These are phyloP conservation scores for Phaffia australis DNA, from an alignment of 768 basidiomycete species.

Conservation along the genomic window DNA sequence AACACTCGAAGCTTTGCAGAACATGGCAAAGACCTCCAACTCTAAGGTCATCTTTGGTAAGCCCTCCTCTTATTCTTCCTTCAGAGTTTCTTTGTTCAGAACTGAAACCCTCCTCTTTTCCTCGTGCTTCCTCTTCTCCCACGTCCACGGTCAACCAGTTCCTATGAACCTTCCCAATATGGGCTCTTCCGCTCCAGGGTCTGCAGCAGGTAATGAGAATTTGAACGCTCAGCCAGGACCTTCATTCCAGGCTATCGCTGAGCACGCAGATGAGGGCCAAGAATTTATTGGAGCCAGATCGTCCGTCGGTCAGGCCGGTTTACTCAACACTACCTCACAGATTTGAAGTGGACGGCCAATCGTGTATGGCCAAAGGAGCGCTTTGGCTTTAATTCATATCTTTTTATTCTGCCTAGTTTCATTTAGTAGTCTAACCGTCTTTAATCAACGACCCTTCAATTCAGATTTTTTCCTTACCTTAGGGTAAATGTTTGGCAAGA, in stretches of 20 bases:
- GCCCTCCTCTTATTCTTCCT: constrained; percentile 42
- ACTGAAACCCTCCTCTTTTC: not conserved
- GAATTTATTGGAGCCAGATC: constrained; percentile 44
- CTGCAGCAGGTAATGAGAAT: not conserved
- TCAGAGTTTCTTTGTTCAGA: not conserved
- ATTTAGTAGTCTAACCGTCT: too few species aligned
- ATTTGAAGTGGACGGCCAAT: too few species aligned
- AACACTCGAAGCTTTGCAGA: constrained; percentile 88
- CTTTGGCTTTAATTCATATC: too few species aligned
- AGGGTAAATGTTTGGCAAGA: too few species aligned
- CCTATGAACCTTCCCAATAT: constrained; percentile 2
- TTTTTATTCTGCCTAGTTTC: not conserved
- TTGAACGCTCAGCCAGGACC: not conserved
- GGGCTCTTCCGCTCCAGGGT: constrained; percentile 1
- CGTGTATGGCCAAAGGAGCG: too few species aligned
- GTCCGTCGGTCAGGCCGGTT: too few species aligned
- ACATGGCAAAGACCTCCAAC: constrained; percentile 80
- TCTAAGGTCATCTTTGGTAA: constrained; percentile 87
- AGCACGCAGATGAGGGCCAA: constrained; percentile 50
- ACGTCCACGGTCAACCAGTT: not conserved
- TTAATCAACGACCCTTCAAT: too few species aligned
- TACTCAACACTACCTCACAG: too few species aligned
- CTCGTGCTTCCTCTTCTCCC: not conserved
- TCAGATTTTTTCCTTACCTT: too few species aligned
- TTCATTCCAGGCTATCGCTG: constrained; percentile 44